These are phyloP conservation scores for Prunus campanulata DNA, from an alignment of 306 rosid species.

Conservation along the genomic window DNA sequence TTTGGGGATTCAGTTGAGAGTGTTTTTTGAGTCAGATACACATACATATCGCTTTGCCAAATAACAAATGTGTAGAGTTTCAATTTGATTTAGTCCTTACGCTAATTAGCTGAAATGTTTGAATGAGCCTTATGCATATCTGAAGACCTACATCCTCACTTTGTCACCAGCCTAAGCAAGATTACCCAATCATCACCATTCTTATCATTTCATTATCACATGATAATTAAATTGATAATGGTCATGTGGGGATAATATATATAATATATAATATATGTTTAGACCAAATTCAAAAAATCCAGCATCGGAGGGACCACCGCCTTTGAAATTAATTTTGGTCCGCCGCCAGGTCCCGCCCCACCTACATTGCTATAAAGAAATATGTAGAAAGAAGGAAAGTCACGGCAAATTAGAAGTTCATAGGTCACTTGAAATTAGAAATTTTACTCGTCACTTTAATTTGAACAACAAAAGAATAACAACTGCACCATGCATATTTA, in stretches of 20 bases:
- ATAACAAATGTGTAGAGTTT: no score
- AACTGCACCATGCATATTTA: not conserved
- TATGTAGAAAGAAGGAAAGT: not conserved
- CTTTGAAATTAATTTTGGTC: not conserved
- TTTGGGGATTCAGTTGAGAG: no score
- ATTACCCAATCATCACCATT: not conserved
- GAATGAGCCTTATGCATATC: not conserved
- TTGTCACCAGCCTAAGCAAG: conserved; percentile 11
- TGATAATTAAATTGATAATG: not conserved
- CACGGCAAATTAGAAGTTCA: not conserved
- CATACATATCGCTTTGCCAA: no score
- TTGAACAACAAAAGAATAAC: not conserved
- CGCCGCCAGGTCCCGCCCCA: conserved; percentile 2
- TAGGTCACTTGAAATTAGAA: not conserved
- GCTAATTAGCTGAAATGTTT: not conserved
- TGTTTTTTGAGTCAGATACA: no score
- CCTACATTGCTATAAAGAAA: not conserved
- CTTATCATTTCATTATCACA: not conserved
- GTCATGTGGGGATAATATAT: not conserved
- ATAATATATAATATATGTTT: no score
- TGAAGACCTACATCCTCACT: not conserved
- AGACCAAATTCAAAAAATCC: not conserved
- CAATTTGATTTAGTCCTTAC: not conserved
- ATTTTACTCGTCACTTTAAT: not conserved
- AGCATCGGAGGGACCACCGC: not conserved